Base-by-base conservation (phyloP, 2,329 filamentous ascomycete species). In the Xylaria sp. region DNA sequence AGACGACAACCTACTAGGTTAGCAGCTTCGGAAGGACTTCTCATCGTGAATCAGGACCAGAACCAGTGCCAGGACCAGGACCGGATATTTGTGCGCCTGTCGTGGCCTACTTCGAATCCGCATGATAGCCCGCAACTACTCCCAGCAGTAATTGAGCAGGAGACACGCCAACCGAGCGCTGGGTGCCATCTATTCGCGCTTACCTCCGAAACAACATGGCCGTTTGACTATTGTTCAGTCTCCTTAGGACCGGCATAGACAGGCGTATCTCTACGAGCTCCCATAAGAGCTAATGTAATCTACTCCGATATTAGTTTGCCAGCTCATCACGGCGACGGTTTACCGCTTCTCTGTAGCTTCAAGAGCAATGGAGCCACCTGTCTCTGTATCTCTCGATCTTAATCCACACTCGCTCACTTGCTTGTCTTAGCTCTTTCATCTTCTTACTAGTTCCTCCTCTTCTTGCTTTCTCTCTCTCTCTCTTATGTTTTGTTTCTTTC, bases 291-390 rank as follows among this genome's bases (percentile, higher is more conserved):
- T 67, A 58, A 65, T 62, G 61, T 59, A 52, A 62, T 67, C 50
- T 68, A 61, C 56, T 67, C 65, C 63, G 56, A 70, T 46, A 66
- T 64, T 65, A 51, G 52, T 20, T 20, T 65, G 71, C 71, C 71
- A 71, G 61, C 66, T 67, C 71, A 72, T 71, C 71, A 59, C 28
- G 41, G 61, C 50, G 58, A 54, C 56, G n/a, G 44, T 51, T 58
- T 65, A 54, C 63, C 56, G 62, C 62, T 56, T 69, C 67, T 62
- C 31, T 15, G 55, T 44, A 59, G 48, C 50, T 37, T 69, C 70
- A 52, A 65, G 50, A 61, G 51, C 66, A 69, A 67, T 61, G 66
- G 66, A 69, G 64, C 66, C 60, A 71, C 63, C 65, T 69, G 66
- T 71, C 69, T 72, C 41, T 57, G 66, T 66, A 62, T 69, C 50